Percentiles rank a stretch among this genome's conserved stretches.
phyloP scores from a whole-genome alignment of 2,329 filamentous ascomycete species.

The Colletotrichum higginsianum region DNA sequence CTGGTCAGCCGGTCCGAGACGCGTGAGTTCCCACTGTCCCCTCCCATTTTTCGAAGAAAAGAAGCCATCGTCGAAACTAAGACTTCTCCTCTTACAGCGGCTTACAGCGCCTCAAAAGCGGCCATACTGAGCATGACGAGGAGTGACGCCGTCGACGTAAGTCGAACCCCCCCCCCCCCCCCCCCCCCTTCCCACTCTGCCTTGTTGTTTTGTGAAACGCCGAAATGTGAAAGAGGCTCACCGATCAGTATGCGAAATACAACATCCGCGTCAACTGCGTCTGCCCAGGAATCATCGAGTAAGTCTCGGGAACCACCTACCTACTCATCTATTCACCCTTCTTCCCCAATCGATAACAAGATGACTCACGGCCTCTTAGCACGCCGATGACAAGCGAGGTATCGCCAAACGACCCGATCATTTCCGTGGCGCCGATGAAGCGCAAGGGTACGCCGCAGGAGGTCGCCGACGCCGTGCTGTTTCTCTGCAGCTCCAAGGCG shows the following conservation, averaged over 20 bases:
- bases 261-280: slow-evolving; percentile 63
- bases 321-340: too few relatives aligned
- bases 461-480: slow-evolving; percentile 62
- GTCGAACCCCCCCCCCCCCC: slow-evolving; percentile 20
- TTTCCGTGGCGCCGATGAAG: slow-evolving; percentile 54
- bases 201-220: too few relatives aligned
- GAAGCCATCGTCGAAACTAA: background rate
- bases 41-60: background rate
- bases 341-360: too few relatives aligned
- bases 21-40: slow-evolving; percentile 49
- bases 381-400: slow-evolving; percentile 60
- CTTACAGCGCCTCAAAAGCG: slow-evolving; percentile 62
- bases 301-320: slow-evolving; percentile 21
- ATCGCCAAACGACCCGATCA: slow-evolving; percentile 50
- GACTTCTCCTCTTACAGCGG: slow-evolving; percentile 48
- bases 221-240: too few relatives aligned
- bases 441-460: slow-evolving; percentile 61
- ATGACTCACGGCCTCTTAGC: slow-evolving; percentile 33
- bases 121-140: slow-evolving; percentile 62
- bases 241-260: slow-evolving; percentile 57
- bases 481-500: slow-evolving; percentile 60
- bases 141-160: slow-evolving; percentile 63
- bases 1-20: slow-evolving; percentile 59
- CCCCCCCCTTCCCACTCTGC: too few relatives aligned
- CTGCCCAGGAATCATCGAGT: slow-evolving; percentile 62